Percentiles rank a stretch among this genome's conserved stretches.
Evolutionary conservation across 2,329 filamentous ascomycete genomes (phyloP).

Genomic region (Botryosphaeria dothidea): DNA sequence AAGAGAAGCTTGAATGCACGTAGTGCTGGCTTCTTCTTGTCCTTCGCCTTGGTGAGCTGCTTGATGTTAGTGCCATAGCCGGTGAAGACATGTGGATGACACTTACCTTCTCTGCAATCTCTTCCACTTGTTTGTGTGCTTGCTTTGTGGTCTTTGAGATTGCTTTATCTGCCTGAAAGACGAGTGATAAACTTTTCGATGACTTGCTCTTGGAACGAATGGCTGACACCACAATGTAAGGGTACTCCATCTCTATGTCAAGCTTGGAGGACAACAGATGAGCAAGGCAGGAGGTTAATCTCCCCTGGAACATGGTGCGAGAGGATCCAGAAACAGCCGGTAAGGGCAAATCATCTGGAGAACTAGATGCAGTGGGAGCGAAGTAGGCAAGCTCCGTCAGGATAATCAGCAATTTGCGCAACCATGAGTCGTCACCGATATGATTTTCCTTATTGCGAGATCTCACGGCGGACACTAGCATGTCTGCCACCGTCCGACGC

Average conservation of each 20-base stretch:
- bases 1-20: slow-evolving; percentile 79
- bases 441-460: slow-evolving; percentile 34
- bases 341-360: slow-evolving; percentile 38
- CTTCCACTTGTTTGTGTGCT: slow-evolving; percentile 33
- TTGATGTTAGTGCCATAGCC: slow-evolving; percentile 16
- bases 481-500: slow-evolving; percentile 53
- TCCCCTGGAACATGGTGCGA: slow-evolving; percentile 54
- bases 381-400: slow-evolving; percentile 56
- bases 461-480: slow-evolving; percentile 54
- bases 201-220: slow-evolving; percentile 30
- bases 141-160: slow-evolving; percentile 41
- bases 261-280: slow-evolving; percentile 47
- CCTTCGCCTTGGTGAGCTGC: slow-evolving; percentile 23
- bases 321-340: slow-evolving; percentile 50
- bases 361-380: slow-evolving; percentile 34
- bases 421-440: slow-evolving; percentile 41
- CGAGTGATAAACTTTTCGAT: slow-evolving; percentile 41
- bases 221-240: slow-evolving; percentile 42
- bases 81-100: neutral
- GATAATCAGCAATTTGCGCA: slow-evolving; percentile 47
- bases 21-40: slow-evolving; percentile 43
- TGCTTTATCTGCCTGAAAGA: slow-evolving; percentile 50
- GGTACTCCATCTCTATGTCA: slow-evolving; percentile 38
- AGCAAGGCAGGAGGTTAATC: slow-evolving; percentile 57
- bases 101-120: slow-evolving; percentile 30